Base-by-base conservation (phyloP, 1,284 basidiomycete genomes). In the Austroboletus niveus region DNA sequence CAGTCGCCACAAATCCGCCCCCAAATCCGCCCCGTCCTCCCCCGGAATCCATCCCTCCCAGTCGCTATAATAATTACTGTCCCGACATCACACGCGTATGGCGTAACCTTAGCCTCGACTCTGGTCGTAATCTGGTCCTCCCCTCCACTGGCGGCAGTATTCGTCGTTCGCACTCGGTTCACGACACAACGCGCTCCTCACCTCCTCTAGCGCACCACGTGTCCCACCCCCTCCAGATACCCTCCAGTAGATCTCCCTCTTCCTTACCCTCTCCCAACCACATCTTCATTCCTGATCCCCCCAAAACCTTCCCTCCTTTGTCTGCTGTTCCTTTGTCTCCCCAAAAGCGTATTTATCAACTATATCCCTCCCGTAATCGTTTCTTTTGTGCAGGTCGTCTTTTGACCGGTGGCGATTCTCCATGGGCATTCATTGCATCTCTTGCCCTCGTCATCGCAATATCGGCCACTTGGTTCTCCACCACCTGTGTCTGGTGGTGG, bases 401-500 rank as follows among this genome's bases (percentile, higher is more conserved):
- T 12, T 71, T 96, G 58, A 89, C 87, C 0, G 92, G 92, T n/a
- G 91, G 91, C 5, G 94, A 96, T 69, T 80, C 82, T 22, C 84
- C 86, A 0, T 83, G 81, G 74, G 89, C 92, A 5, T 90, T 95
- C 60, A 63, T 91, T 8, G 76, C 76, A 0, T 83, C 81, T 4
- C 70, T 93, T 47, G 64, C 71, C 5, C 52, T 94, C 17, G 71
- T 89, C 40, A 67, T 92, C 42, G 77, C 78, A 14, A 75, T 96
- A 54, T 71, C 85, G 2, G 90, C 86, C 0, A 70, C 86, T 8
- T 97, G 89, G 89, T 81, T 95, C 60, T 88, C 84, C 5, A 89
- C 87, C 22, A 94, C 92, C 4, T 86, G 86, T 53, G 85, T 87
- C 20, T 94, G 89, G 84, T 87, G 92, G 81, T 95, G 93, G 91